phyloP scores from a whole-genome alignment of 164 flowering plant genomes.

The Dillenia suffruticosa region DNA sequence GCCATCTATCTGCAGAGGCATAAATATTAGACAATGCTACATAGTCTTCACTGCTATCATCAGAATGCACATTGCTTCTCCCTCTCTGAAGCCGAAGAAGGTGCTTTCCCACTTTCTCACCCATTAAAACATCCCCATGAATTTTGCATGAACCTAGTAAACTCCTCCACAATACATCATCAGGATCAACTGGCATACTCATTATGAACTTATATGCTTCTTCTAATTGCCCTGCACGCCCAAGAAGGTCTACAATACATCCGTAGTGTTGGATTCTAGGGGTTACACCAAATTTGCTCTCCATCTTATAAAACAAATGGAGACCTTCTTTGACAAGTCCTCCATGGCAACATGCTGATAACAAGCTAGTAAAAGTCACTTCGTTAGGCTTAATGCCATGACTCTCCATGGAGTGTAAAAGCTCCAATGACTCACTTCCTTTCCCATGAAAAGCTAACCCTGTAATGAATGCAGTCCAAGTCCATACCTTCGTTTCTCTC shows the following conservation, averaged over 20 bases:
- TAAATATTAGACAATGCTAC: conserved; percentile 54
- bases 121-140: conserved; percentile 43
- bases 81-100: conserved; percentile 25
- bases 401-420: conserved; percentile 32
- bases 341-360: conserved; percentile 55
- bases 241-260: conserved; percentile 65
- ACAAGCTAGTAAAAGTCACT: conserved; percentile 51
- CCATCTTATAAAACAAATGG: conserved; percentile 40
- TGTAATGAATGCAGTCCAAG: conserved; percentile 52
- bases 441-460: conserved; percentile 57
- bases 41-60: conserved; percentile 30
- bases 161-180: conserved; percentile 43
- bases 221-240: conserved; percentile 43
- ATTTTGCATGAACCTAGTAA: conserved; percentile 40
- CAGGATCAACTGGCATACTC: conserved; percentile 31
- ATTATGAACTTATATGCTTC: conserved; percentile 43
- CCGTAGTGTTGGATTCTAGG: conserved; percentile 57
- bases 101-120: conserved; percentile 48
- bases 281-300: conserved; percentile 21
- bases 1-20: conserved; percentile 53
- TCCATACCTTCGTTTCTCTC: conserved; percentile 41
- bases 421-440: conserved; percentile 45
- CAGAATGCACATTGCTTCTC: background rate
- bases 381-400: conserved; percentile 38
- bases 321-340: conserved; percentile 62